Percentiles rank a stretch among this genome's conserved stretches.
These are phyloP conservation scores for Eutrema yunnanense DNA, from an alignment of 345 rosid species.

Conservation along the genomic window DNA sequence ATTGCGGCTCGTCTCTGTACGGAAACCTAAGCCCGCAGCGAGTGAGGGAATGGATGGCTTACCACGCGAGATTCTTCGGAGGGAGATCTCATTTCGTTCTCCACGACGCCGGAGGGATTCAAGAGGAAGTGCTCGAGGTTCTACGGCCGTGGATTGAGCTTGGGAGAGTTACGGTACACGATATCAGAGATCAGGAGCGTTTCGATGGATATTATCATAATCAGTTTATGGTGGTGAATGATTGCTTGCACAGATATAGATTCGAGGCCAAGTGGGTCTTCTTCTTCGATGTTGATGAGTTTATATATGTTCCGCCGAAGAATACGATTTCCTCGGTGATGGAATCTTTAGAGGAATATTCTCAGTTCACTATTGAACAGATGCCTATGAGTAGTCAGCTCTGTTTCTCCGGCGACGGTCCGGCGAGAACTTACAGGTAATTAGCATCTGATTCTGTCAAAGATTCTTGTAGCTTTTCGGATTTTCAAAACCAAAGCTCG, in stretches of 20 bases:
- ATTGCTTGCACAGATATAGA: slow-evolving; percentile 76
- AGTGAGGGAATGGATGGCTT: slow-evolving; percentile 83
- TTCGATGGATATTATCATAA: slow-evolving; percentile 93
- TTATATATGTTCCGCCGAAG: slow-evolving; percentile 46
- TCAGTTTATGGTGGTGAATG: slow-evolving; percentile 91
- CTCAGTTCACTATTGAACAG: slow-evolving; percentile 81
- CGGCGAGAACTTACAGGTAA: slow-evolving; percentile 64
- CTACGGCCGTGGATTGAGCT: slow-evolving; percentile 88
- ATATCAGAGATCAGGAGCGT: slow-evolving; percentile 69
- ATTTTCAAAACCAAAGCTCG: not conserved
- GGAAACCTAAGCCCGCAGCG: slow-evolving; percentile 77
- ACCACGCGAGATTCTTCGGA: slow-evolving; percentile 75
- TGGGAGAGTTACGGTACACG: slow-evolving; percentile 74
- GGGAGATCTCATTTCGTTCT: slow-evolving; percentile 72
- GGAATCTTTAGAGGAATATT: slow-evolving; percentile 52
- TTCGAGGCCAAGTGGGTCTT: slow-evolving; percentile 76
- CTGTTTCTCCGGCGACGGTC: slow-evolving; percentile 54
- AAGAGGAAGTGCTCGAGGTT: slow-evolving; percentile 67
- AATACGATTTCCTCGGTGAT: slow-evolving; percentile 51
- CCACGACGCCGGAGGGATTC: slow-evolving; percentile 84
- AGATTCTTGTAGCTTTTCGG: slow-evolving; percentile 12
- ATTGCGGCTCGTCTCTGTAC: slow-evolving; percentile 79
- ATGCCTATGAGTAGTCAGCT: slow-evolving; percentile 80
- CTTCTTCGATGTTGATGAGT: slow-evolving; percentile 93
- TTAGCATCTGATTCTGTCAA: slow-evolving; percentile 21